Percentiles rank a stretch among this genome's conserved stretches.
These are phyloP conservation scores for Zygoascus ofunaensis DNA, from an alignment of 805 yeast genomes.

Conservation along the genomic window DNA sequence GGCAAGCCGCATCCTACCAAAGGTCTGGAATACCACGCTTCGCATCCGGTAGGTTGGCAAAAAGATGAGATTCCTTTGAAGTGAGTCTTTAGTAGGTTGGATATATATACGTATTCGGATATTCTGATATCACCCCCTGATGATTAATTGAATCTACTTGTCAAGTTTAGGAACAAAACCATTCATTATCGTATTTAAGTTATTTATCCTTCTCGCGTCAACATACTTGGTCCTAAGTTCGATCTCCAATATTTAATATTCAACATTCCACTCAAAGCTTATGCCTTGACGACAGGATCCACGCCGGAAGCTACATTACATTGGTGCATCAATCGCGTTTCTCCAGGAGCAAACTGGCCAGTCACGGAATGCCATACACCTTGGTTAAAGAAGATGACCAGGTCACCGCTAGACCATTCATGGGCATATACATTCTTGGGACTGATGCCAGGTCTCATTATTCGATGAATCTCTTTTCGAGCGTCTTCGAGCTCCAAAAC, in stretches of 20 bases:
- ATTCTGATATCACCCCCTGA: neutral
- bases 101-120: neutral
- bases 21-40: slow-evolving; percentile 21
- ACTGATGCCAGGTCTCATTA: slow-evolving; percentile 80
- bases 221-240: no score
- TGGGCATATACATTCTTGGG: slow-evolving; percentile 72
- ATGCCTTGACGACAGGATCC: slow-evolving; percentile 41
- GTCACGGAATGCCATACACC: slow-evolving; percentile 92
- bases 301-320: slow-evolving; percentile 80
- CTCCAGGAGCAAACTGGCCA: slow-evolving; percentile 73
- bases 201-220: no score
- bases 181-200: no score
- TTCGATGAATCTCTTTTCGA: slow-evolving; percentile 55
- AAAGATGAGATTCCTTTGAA: slow-evolving; percentile 23
- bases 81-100: neutral
- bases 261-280: neutral
- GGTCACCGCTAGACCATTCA: slow-evolving; percentile 74
- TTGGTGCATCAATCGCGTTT: slow-evolving; percentile 83
- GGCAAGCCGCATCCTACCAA: slow-evolving; percentile 30
- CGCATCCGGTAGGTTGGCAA: slow-evolving; percentile 28
- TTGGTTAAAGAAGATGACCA: slow-evolving; percentile 77
- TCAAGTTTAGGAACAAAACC: no score
- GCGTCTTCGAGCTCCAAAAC: slow-evolving; percentile 61
- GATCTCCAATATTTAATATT: no score
- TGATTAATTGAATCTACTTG: no score